A percentile compares a stretch with the other conserved stretches of the same genome.
Evolutionary conservation across 2,329 filamentous ascomycete genomes (phyloP).

Genomic region (Ascochyta lentis): DNA sequence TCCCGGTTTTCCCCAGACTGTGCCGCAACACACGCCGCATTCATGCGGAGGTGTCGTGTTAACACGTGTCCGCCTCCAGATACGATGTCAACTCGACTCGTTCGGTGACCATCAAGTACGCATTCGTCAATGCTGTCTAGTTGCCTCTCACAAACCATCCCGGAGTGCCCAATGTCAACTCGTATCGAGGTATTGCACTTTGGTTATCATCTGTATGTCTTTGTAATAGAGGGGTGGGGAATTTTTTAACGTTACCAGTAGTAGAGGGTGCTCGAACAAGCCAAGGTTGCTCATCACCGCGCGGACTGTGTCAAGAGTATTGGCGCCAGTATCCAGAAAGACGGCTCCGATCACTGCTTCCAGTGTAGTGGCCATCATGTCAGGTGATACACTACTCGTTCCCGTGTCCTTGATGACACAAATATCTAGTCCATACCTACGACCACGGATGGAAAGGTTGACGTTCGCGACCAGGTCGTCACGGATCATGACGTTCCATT

Average conservation of each 20-base stretch:
- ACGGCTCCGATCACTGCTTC: slow-evolving; percentile 7
- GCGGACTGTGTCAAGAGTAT: background rate
- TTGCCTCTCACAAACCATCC: background rate
- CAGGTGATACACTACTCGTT: too few species aligned
- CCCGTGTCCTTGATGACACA: background rate
- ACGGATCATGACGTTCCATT: background rate
- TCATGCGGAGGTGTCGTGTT: background rate
- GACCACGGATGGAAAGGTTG: background rate
- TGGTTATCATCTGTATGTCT: too few species aligned
- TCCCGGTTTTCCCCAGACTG: background rate
- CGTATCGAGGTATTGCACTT: too few species aligned
- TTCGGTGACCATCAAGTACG: background rate
- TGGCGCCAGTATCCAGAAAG: background rate
- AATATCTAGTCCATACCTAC: background rate
- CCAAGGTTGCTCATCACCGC: background rate
- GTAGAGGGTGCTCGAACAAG: background rate
- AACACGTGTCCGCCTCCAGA: too few species aligned
- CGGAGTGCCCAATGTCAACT: background rate
- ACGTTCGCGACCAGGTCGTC: background rate
- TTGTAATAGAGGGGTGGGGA: too few species aligned
- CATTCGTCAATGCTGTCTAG: background rate
- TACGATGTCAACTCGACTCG: too few species aligned
- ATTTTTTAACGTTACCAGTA: background rate
- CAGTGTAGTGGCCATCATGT: background rate
- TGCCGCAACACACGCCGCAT: background rate